Evolutionary conservation across 164 flowering plant species (phyloP).

Genomic region (Pachysandra terminalis): DNA sequence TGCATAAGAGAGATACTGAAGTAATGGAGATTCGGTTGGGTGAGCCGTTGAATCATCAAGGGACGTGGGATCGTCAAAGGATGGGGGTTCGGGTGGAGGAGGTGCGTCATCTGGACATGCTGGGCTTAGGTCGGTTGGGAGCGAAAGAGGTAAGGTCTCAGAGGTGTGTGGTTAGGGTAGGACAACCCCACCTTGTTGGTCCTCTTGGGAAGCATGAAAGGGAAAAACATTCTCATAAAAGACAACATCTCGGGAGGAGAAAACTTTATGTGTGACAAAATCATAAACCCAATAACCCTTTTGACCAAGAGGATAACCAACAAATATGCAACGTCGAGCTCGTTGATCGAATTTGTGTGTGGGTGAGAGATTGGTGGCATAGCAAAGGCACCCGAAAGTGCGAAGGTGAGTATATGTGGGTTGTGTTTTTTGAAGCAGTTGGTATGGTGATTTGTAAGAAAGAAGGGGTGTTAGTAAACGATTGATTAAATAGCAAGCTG

Average conservation of each 20-base stretch:
- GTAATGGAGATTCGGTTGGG: neutral
- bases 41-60: too few relatives aligned
- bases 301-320: neutral
- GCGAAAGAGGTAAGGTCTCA: neutral
- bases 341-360: neutral
- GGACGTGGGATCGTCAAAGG: neutral
- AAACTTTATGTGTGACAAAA: neutral
- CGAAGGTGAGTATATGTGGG: neutral
- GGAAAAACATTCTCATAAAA: too few relatives aligned
- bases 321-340: neutral
- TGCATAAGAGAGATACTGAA: neutral
- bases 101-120: neutral
- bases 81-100: neutral
- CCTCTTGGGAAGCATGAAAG: too few relatives aligned
- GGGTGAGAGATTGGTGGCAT: neutral
- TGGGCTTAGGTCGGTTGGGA: neutral
- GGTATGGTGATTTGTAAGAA: neutral
- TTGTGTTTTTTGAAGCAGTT: neutral
- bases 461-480: neutral
- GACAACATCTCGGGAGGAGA: neutral
- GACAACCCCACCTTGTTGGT: too few relatives aligned
- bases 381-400: neutral
- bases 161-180: too few relatives aligned
- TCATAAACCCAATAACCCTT: neutral
- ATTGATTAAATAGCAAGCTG: neutral